phyloP scores from a whole-genome alignment of 345 rosid genomes.

The Aquilaria malaccensis region DNA sequence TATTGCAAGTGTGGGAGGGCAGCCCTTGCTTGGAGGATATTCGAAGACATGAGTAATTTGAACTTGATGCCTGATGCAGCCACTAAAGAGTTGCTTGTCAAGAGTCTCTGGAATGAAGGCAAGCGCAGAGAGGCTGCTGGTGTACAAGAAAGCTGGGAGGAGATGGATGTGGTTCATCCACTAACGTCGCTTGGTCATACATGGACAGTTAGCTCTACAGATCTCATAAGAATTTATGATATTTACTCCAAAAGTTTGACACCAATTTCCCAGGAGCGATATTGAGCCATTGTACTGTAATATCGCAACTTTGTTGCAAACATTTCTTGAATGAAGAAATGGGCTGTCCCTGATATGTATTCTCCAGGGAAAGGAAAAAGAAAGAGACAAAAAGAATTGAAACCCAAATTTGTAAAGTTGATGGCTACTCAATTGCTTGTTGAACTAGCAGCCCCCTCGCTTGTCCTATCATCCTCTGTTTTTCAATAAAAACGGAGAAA shows the following conservation, averaged over 20 bases:
- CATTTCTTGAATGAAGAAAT: background rate
- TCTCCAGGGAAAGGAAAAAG: too few relatives aligned
- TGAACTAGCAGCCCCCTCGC: too few relatives aligned
- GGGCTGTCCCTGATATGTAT: too few relatives aligned
- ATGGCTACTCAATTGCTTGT: too few relatives aligned
- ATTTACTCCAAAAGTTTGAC: conserved; percentile 50
- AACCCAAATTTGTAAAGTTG: too few relatives aligned
- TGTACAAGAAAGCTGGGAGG: conserved; percentile 55
- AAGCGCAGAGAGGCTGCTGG: conserved; percentile 76
- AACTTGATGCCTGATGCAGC: conserved; percentile 55
- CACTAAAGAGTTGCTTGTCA: conserved; percentile 73
- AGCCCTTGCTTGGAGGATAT: conserved; percentile 69
- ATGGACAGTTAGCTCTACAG: conserved; percentile 70
- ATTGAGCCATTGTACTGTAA: conserved; percentile 3
- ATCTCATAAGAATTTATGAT: conserved; percentile 44
- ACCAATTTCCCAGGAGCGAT: conserved; percentile 6
- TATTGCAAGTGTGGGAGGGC: conserved; percentile 78
- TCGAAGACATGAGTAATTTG: conserved; percentile 61
- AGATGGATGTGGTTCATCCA: conserved; percentile 36
- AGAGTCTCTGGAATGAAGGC: conserved; percentile 92
- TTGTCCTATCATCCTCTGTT: too few relatives aligned
- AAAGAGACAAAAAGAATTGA: too few relatives aligned
- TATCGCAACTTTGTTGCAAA: background rate
- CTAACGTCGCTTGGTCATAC: conserved; percentile 54
- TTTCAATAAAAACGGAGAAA: too few relatives aligned